These are phyloP conservation scores for Saccharomycopsis selenospora DNA, from an alignment of 805 yeast genomes.

Conservation along the genomic window DNA sequence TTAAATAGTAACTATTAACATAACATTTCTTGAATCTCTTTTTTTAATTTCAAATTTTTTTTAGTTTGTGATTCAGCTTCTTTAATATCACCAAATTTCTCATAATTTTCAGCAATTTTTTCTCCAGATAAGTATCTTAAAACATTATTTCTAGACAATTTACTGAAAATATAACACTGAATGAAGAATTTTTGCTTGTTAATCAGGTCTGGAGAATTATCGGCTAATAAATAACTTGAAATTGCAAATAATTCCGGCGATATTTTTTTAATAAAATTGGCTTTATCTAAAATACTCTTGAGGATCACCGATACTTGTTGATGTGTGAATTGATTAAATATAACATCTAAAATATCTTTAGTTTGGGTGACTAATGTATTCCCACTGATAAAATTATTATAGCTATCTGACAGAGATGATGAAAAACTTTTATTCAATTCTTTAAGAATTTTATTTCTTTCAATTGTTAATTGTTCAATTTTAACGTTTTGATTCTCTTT, in stretches of 20 bases:
- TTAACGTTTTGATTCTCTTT: not conserved
- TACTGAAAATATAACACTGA: slow-evolving; percentile 10
- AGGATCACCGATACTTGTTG: slow-evolving; percentile 4
- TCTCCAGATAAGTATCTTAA: slow-evolving; percentile 10
- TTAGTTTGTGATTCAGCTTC: slow-evolving; percentile 7
- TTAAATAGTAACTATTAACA: too few species aligned
- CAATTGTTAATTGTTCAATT: not conserved
- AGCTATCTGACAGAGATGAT: not conserved
- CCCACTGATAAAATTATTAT: not conserved
- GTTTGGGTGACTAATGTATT: slow-evolving; percentile 2
- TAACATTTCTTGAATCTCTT: not conserved
- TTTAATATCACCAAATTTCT: slow-evolving; percentile 8
- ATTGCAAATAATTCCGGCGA: slow-evolving; percentile 13
- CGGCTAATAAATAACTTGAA: slow-evolving; percentile 2
- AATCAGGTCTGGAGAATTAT: slow-evolving; percentile 8
- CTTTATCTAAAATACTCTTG: not conserved
- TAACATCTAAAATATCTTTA: slow-evolving; percentile 9
- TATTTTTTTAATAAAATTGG: not conserved
- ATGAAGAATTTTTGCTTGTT: slow-evolving; percentile 7
- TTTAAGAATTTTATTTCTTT: slow-evolving; percentile 9
- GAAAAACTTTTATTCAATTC: slow-evolving; percentile 3
- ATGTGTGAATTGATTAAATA: slow-evolving; percentile 7
- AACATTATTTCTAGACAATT: slow-evolving; percentile 8
- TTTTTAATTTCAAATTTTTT: slow-evolving; percentile 5
- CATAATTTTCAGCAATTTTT: slow-evolving; percentile 10